Conservation (phyloP, 257 asterid genomes). For the Solanum appendiculatum region DNA sequence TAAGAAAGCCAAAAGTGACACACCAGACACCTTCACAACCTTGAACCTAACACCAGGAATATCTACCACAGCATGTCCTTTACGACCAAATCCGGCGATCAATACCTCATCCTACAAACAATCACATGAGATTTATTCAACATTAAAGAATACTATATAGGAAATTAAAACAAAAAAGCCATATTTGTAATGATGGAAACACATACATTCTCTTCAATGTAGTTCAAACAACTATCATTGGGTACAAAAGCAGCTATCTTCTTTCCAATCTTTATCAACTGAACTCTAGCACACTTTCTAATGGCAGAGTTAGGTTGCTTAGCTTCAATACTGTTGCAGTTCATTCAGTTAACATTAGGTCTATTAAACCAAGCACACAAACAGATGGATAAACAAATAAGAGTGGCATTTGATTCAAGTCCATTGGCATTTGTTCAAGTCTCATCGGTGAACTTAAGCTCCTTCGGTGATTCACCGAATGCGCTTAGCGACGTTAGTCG, state of each 20-base stretch:
- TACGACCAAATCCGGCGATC: constrained; percentile 4
- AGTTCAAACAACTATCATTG: constrained; percentile 4
- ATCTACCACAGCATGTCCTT: constrained; percentile 2
- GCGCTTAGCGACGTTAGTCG: too few relatives aligned
- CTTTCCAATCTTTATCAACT: constrained; percentile 1
- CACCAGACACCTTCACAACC: constrained; percentile 5
- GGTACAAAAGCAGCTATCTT: constrained; percentile 4
- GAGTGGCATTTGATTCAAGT: too few relatives aligned
- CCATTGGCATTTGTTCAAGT: too few relatives aligned
- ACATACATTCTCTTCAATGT: constrained; percentile 2
- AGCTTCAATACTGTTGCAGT: background rate
- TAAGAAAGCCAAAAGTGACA: constrained; percentile 3
- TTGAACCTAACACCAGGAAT: constrained; percentile 4
- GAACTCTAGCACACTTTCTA: constrained; percentile 6
- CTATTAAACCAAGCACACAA: background rate
- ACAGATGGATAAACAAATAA: background rate
- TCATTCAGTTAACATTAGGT: background rate
- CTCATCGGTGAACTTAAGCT: too few relatives aligned
- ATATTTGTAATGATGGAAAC: background rate
- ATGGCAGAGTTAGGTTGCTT: constrained; percentile 7
- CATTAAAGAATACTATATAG: background rate
- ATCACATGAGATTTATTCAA: background rate
- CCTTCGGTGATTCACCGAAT: too few relatives aligned
- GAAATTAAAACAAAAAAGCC: background rate
- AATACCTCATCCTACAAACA: background rate